These are phyloP conservation scores for Sporopachydermia cereana DNA, from an alignment of 1,139 yeast species.

Conservation along the genomic window DNA sequence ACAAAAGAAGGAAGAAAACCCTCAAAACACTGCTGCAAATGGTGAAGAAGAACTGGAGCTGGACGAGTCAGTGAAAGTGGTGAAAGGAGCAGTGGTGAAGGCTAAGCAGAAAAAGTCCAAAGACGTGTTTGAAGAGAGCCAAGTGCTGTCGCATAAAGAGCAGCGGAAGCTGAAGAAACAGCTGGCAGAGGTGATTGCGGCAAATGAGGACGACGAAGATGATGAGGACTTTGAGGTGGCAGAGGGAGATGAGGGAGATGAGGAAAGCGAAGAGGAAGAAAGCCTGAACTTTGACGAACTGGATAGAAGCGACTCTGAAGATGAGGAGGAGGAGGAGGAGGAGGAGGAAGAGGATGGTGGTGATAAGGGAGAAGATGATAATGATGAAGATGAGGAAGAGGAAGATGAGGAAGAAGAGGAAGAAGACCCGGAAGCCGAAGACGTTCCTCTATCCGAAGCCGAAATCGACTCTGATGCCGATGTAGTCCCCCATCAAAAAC, in stretches of 20 bases:
- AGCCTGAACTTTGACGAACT: slow-evolving; percentile 5
- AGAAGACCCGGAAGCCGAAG: slow-evolving; percentile 41
- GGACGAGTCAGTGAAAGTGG: slow-evolving; percentile 13
- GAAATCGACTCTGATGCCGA: slow-evolving; percentile 82
- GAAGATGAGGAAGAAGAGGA: slow-evolving; percentile 25
- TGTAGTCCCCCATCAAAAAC: slow-evolving; percentile 78
- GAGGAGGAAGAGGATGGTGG: slow-evolving; percentile 17
- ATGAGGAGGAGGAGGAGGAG: slow-evolving; percentile 15
- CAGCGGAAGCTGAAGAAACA: slow-evolving; percentile 13
- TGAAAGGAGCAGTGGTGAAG: slow-evolving; percentile 14
- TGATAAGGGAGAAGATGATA: slow-evolving; percentile 17
- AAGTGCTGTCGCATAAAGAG: slow-evolving; percentile 46
- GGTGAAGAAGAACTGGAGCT: slow-evolving; percentile 18
- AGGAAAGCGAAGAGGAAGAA: slow-evolving; percentile 9
- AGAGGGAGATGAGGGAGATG: slow-evolving; percentile 11
- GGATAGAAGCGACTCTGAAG: slow-evolving; percentile 10
- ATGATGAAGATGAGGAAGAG: slow-evolving; percentile 21
- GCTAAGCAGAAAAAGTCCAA: slow-evolving; percentile 18
- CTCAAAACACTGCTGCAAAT: slow-evolving; percentile 15
- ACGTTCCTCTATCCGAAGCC: slow-evolving; percentile 44
- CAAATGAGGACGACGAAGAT: slow-evolving; percentile 12
- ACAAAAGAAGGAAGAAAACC: slow-evolving; percentile 11
- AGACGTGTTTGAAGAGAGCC: slow-evolving; percentile 22
- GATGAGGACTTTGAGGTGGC: slow-evolving; percentile 14
- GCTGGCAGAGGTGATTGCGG: slow-evolving; percentile 11